Conservation (phyloP, 1,284 basidiomycete species). For the Cystobasidium pallidum region DNA sequence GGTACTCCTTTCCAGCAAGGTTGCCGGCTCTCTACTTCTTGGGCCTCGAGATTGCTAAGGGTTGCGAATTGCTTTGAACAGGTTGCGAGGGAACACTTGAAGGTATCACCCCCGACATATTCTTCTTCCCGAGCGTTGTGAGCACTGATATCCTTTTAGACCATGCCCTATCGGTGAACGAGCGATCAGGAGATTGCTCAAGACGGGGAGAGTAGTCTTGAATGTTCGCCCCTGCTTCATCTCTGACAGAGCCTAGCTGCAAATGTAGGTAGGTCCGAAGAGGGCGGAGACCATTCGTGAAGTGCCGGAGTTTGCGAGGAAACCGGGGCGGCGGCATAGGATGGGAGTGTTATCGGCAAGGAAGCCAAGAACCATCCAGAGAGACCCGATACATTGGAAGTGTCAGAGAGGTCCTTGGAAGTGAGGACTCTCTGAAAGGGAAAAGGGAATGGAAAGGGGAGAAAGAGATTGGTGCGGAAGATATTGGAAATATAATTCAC, state of each 20-base stretch:
- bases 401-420: no score
- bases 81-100: conserved; percentile 5
- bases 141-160: not conserved
- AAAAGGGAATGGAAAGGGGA: no score
- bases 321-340: not conserved
- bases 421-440: no score
- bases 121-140: conserved; percentile 10
- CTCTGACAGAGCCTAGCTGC: not conserved
- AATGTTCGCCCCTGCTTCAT: not conserved
- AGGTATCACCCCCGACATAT: conserved; percentile 17
- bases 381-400: not conserved
- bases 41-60: conserved; percentile 11
- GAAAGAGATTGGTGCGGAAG: no score
- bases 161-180: conserved; percentile 26
- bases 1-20: conserved; percentile 13
- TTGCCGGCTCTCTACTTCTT: conserved; percentile 7
- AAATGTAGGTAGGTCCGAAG: no score
- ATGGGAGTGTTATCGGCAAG: not conserved
- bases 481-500: no score
- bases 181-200: not conserved
- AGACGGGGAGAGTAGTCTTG: conserved; percentile 1
- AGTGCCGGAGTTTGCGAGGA: not conserved
- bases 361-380: not conserved
- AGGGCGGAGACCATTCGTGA: not conserved
- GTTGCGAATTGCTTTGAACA: conserved; percentile 30